Evolutionary conservation across 208 protist species (phyloP).

Genomic region (Blastocrithidia nonstop): DNA sequence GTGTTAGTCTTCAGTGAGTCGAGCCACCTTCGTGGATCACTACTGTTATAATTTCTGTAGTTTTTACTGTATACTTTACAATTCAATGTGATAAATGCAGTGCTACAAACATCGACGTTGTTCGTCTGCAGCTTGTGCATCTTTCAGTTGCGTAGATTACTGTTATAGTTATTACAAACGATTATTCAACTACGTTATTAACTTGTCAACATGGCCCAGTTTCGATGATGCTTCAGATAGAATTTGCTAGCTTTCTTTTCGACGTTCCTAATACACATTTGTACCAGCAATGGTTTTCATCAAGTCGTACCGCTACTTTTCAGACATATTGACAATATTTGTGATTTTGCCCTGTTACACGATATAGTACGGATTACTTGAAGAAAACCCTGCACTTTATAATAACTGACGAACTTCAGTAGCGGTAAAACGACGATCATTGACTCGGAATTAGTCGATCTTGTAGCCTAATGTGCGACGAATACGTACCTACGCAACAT

Average conservation of each 20-base stretch:
- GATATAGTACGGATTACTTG: constrained; percentile 99
- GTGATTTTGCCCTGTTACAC: constrained; percentile 97
- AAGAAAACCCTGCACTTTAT: constrained; percentile 97
- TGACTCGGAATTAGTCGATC: constrained; percentile 98
- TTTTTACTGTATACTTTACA: constrained; percentile 33
- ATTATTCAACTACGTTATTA: constrained; percentile 86
- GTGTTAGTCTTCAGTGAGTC: constrained; percentile 27
- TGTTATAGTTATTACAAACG: constrained; percentile 88
- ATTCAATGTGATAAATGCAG: constrained; percentile 67
- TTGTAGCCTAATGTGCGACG: constrained; percentile 94
- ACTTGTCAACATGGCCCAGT: constrained; percentile 76
- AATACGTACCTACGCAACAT: constrained; percentile 88
- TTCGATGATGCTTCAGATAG: constrained; percentile 85
- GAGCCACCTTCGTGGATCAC: constrained; percentile 16
- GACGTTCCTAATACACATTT: constrained; percentile 93
- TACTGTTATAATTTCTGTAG: constrained; percentile 39
- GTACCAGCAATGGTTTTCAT: constrained; percentile 98
- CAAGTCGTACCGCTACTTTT: constrained; percentile 90
- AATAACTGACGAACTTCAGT: constrained; percentile 91
- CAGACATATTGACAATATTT: constrained; percentile 91
- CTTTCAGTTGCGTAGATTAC: constrained; percentile 90
- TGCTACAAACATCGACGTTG: constrained; percentile 87
- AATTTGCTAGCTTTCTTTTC: constrained; percentile 88
- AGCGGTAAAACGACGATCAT: constrained; percentile 89
- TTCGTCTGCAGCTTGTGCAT: constrained; percentile 85